Evolutionary conservation across 495 filamentous ascomycete species (phyloP), one percentile per base, ranked within the genome.

Genomic region (Parmelia sp.): DNA sequence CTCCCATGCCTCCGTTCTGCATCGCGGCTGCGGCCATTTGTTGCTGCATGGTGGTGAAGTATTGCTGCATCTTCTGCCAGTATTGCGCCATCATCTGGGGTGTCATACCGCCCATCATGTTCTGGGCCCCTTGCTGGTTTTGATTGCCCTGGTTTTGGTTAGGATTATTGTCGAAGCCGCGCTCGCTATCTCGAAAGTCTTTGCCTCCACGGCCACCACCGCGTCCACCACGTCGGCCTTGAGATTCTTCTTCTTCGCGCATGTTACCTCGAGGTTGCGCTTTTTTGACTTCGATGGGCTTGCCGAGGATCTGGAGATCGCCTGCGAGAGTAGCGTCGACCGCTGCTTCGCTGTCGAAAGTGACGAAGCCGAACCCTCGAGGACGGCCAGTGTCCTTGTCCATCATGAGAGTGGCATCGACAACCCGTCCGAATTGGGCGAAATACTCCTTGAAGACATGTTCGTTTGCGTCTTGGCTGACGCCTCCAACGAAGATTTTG

Each of bases 321-420:
- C 80, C 78, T 37, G 85, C 84, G 15, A 97, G 84, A 53, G 92
- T 93, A 47, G 90, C 89, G 65, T 98, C 94, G 35, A 98, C 94
- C 55, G 95, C 95, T 25, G 89, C 88, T 70, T 97, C 94, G 69
- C 88, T 92, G 74, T 98, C 94, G 67, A 98, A 98, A 0, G 94
- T 98, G 45, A 98, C 94, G 71, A 98, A 98, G n/a, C 94, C 94
- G 70, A 98, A 98, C 14, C 94, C 94, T 65, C 94, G 86, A 5
- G 94, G 94, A 29, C 94, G 86, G 39, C 92, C 92, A 11, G 94
- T 97, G 71, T 98, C 94, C 76, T 98, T 98, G 75, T 98, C 94
- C 83, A 98, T 98, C 94, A 98, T 98, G 25, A 98, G 83, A 2
- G 94, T 98, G 15, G 94, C 94, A 74, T 98, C 94, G 53, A 98